Evolutionary conservation across 805 yeast species (phyloP).

Genomic region (Lachancea lanzarotensis): DNA sequence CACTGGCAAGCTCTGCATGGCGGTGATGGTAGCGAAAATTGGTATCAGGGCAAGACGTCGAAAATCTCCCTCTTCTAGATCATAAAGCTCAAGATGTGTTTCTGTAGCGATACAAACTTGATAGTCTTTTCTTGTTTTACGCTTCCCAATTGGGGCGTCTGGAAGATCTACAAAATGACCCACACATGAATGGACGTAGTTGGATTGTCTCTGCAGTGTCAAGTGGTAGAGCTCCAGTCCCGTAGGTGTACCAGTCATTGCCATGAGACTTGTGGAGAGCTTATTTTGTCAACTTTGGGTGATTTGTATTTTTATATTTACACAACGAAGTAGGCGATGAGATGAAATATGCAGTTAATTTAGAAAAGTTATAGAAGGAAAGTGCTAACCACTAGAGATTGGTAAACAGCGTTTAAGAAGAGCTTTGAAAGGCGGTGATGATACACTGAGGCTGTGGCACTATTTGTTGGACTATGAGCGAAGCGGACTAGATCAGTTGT

Average conservation of each 20-base stretch:
- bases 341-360: not conserved
- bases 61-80: constrained; percentile 52
- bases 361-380: not conserved
- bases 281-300: no score
- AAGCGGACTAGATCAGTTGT: no score
- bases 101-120: constrained; percentile 32
- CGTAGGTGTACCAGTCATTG: constrained; percentile 2
- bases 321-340: not conserved
- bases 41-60: constrained; percentile 38
- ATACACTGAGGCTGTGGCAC: no score
- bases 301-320: not conserved
- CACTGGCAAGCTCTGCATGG: constrained; percentile 44
- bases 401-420: not conserved
- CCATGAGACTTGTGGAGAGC: not conserved
- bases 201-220: constrained; percentile 58
- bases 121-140: constrained; percentile 12
- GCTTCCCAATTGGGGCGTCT: constrained; percentile 3
- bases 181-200: constrained; percentile 47
- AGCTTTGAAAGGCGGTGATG: no score
- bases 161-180: constrained; percentile 55
- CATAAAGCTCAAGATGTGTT: constrained; percentile 30
- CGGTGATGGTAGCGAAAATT: constrained; percentile 53
- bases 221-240: constrained; percentile 34
- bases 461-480: no score
- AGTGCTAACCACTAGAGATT: not conserved